A percentile compares a stretch with the other conserved stretches of the same genome.
Conservation (phyloP, 805 yeast species). For the Barnettozyma botsteinii region DNA sequence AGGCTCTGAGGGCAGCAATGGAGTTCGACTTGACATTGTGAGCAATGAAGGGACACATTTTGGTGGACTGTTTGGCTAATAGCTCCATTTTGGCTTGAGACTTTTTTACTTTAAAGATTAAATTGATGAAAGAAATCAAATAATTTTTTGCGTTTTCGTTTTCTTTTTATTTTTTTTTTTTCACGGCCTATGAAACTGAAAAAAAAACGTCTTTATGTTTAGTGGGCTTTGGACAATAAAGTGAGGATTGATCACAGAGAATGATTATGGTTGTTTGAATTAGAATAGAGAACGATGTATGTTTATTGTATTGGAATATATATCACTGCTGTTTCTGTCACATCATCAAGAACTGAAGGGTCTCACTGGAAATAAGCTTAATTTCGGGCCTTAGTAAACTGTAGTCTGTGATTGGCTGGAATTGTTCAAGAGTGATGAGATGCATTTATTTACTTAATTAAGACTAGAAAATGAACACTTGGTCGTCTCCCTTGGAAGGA, state of each 20-base stretch:
- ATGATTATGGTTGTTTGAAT: too few relatives aligned
- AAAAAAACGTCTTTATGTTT: too few relatives aligned
- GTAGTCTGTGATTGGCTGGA: not conserved
- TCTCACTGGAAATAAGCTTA: too few relatives aligned
- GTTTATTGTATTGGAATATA: too few relatives aligned
- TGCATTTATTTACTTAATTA: not conserved
- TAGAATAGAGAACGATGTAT: too few relatives aligned
- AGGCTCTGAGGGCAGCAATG: slow-evolving; percentile 44
- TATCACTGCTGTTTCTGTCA: too few relatives aligned
- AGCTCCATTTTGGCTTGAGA: slow-evolving; percentile 61
- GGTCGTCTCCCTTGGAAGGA: slow-evolving; percentile 44
- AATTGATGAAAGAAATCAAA: not conserved
- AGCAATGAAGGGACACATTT: slow-evolving; percentile 79
- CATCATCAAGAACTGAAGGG: too few relatives aligned
- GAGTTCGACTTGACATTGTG: slow-evolving; percentile 37
- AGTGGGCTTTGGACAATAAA: too few relatives aligned
- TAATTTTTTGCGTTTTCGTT: not conserved
- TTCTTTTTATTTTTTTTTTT: not conserved
- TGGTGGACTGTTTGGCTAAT: slow-evolving; percentile 67
- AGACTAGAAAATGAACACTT: slow-evolving; percentile 55
- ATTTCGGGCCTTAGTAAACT: slow-evolving; percentile 2
- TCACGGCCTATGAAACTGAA: too few relatives aligned
- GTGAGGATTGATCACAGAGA: too few relatives aligned
- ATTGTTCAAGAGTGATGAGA: not conserved
- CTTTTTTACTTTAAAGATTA: too few relatives aligned